Conservation (phyloP, 2,329 filamentous ascomycete species). For the Aspergillus sp. region DNA sequence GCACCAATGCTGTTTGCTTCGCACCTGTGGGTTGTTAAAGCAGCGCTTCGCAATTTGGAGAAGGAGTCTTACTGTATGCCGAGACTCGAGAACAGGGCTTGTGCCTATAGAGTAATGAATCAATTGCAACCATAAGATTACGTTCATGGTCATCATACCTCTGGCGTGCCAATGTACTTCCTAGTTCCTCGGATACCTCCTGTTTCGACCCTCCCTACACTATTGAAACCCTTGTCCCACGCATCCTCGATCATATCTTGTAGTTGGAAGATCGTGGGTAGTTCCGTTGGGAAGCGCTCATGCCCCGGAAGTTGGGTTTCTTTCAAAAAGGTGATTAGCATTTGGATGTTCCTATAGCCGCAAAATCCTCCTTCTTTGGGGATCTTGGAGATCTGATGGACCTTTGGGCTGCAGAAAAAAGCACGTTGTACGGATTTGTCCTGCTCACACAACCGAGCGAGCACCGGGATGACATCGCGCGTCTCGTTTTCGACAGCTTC, state of each 20-base stretch:
- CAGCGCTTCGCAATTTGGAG: neutral
- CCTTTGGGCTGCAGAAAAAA: constrained; percentile 75
- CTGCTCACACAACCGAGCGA: constrained; percentile 65
- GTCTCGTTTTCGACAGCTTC: constrained; percentile 51
- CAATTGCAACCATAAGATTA: neutral
- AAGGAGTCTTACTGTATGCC: constrained; percentile 60
- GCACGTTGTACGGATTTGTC: constrained; percentile 67
- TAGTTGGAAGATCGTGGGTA: constrained; percentile 77
- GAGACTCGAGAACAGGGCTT: constrained; percentile 73
- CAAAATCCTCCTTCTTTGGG: constrained; percentile 87
- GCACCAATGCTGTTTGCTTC: constrained; percentile 61
- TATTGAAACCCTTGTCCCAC: constrained; percentile 83
- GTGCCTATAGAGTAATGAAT: constrained; percentile 56
- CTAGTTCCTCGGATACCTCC: constrained; percentile 84
- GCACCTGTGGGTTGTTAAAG: constrained; percentile 45
- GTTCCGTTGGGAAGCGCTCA: constrained; percentile 58
- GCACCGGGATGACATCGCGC: constrained; percentile 60
- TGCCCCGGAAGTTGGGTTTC: constrained; percentile 58
- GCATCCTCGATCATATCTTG: constrained; percentile 85
- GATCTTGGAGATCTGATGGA: constrained; percentile 80
- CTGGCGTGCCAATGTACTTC: constrained; percentile 93
- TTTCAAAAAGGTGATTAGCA: constrained; percentile 78
- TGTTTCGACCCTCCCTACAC: constrained; percentile 73
- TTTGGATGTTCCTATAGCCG: constrained; percentile 93
- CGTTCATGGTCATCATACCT: constrained; percentile 56